Base-by-base conservation (phyloP, 306 rosid genomes). In the Vicia villosa region DNA sequence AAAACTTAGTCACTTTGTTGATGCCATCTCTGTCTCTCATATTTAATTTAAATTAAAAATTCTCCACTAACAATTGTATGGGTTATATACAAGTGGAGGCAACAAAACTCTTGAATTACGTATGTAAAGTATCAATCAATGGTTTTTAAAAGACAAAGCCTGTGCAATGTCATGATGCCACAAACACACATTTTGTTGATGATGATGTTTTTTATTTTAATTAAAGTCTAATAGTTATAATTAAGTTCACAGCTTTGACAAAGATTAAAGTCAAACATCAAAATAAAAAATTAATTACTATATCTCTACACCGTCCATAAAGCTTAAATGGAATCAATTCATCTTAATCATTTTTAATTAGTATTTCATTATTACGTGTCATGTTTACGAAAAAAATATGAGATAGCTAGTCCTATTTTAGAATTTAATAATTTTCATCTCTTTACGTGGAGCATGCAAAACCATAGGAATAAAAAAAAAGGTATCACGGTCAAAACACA, bases 261-360 rank as follows among this genome's bases (percentile, higher is more conserved):
- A 37, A 37, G 47, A 34, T 41, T 52, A 74, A 77, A 77, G 20
- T 65, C 74, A 72, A 66, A 57, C 68, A 74, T 61, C 17, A 56
- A 56, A 56, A 26, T 26, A 4, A 68, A 28, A 19, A 69, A 62
- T 43, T 38, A 32, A 32, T 30, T 30, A 30, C 36, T 30, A 68
- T 40, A 79, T 64, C 51, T 63, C 74, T 28, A 52, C 77, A 52
- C 77, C 80, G 75, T 69, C 83, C 69, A 45, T 56, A 42, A 69
- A 62, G 54, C 42, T 63, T 58, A 47, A 15, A 54, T 10, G 37
- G 68, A 74, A 55, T 45, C 56, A 10, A 32, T n/a, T 38, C 54
- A 22, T 60, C 52, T 61, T 42, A 6, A 10, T 38, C 15, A 21
- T 68, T 8, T 49, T 34, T 32, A 32, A 32, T 6, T 32, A 32